phyloP scores from a whole-genome alignment of 2,329 filamentous ascomycete species.

The Arthrobotrys entomopaga region DNA sequence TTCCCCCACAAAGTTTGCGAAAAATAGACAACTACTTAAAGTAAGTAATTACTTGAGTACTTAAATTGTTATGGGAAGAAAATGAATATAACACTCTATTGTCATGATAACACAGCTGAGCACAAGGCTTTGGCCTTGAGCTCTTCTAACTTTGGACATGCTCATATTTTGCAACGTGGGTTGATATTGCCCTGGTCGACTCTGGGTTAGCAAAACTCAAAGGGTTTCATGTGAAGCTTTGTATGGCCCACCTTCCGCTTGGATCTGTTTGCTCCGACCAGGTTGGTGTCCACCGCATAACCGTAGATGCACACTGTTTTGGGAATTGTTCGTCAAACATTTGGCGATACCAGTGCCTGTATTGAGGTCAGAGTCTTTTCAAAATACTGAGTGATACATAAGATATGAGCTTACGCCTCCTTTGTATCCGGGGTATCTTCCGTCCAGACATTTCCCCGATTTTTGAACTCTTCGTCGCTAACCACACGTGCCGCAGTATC shows the following conservation, averaged over 20 bases:
- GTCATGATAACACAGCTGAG: too few species aligned
- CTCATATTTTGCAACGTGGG: slow-evolving; percentile 79
- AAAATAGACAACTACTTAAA: too few species aligned
- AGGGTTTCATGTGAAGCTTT: neutral
- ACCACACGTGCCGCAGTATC: slow-evolving; percentile 89
- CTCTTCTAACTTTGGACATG: slow-evolving; percentile 59
- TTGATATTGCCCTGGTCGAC: slow-evolving; percentile 74
- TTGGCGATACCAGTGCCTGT: slow-evolving; percentile 92
- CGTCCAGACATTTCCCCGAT: slow-evolving; percentile 97
- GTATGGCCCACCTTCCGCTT: slow-evolving; percentile 77
- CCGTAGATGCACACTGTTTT: slow-evolving; percentile 85
- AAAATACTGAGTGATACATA: neutral
- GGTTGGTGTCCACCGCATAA: slow-evolving; percentile 95
- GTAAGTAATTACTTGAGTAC: too few species aligned
- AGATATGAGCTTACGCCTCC: slow-evolving; percentile 76
- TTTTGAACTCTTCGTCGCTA: slow-evolving; percentile 97
- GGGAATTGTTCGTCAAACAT: slow-evolving; percentile 99
- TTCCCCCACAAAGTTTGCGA: too few species aligned
- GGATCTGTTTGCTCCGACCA: slow-evolving; percentile 98
- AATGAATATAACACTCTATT: neutral
- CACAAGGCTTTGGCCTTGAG: too few species aligned
- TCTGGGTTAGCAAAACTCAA: slow-evolving; percentile 6
- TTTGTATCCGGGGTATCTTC: slow-evolving; percentile 92
- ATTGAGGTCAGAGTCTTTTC: neutral
- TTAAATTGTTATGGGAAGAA: neutral